Conservation (phyloP, 495 filamentous ascomycete species). For the Terfezia claveryi region DNA sequence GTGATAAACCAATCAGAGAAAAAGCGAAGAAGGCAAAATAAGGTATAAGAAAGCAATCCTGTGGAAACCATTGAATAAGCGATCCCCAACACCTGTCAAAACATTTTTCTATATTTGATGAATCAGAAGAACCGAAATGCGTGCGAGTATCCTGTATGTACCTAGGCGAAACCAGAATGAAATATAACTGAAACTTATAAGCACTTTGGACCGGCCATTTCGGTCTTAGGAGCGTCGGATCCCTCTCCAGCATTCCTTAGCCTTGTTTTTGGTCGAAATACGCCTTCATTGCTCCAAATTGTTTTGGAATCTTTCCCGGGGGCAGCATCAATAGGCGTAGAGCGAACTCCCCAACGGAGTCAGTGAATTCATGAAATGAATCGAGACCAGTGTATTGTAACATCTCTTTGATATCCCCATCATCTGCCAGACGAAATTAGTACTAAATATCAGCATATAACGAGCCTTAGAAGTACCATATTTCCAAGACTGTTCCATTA, state of each 20-base stretch:
- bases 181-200: not conserved
- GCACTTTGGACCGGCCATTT: not conserved
- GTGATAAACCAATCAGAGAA: not conserved
- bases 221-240: not conserved
- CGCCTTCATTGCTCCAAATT: not conserved
- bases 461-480: not conserved
- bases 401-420: not conserved
- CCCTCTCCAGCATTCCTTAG: not conserved
- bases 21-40: not conserved
- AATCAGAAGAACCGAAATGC: not conserved
- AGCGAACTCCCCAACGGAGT: not conserved
- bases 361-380: not conserved
- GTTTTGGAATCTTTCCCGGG: not conserved
- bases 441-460: no score
- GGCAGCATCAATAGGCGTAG: not conserved
- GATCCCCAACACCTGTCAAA: not conserved
- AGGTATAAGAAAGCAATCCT: not conserved
- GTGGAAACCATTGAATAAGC: not conserved
- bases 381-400: not conserved
- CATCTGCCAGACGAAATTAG: not conserved
- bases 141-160: not conserved
- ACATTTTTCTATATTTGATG: not conserved
- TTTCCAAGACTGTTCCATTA: not conserved
- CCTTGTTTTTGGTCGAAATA: not conserved
- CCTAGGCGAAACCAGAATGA: not conserved